Evolutionary conservation across 1,284 basidiomycete species (phyloP).

Genomic region (Ganoderma sinense): DNA sequence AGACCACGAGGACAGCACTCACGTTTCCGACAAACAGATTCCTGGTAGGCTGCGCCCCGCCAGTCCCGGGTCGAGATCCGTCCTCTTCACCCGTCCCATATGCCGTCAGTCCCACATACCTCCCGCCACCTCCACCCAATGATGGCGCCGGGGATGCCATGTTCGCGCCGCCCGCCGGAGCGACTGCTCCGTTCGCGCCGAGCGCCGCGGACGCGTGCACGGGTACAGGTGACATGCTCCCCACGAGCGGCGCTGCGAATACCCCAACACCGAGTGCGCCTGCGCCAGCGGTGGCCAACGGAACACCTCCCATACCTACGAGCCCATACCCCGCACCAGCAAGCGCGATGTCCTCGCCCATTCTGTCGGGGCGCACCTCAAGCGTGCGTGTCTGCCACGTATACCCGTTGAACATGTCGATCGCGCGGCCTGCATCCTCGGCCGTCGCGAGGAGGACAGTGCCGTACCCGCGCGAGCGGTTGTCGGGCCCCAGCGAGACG

Average conservation of each 20-base stretch:
- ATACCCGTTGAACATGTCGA: slow-evolving; percentile 92
- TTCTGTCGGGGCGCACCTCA: slow-evolving; percentile 87
- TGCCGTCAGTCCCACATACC: slow-evolving; percentile 18
- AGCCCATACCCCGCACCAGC: slow-evolving; percentile 33
- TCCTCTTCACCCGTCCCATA: slow-evolving; percentile 23
- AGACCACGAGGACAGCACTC: slow-evolving; percentile 34
- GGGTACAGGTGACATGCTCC: slow-evolving; percentile 18
- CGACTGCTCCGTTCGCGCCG: slow-evolving; percentile 18
- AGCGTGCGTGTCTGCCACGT: slow-evolving; percentile 92
- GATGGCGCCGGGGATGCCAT: slow-evolving; percentile 25
- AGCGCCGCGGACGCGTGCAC: slow-evolving; percentile 8
- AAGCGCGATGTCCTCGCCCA: slow-evolving; percentile 61
- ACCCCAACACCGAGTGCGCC: slow-evolving; percentile 17
- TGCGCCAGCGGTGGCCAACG: slow-evolving; percentile 9
- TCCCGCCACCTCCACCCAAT: neutral
- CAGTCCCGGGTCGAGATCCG: slow-evolving; percentile 27
- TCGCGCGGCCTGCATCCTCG: slow-evolving; percentile 90
- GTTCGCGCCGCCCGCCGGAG: neutral
- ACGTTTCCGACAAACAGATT: slow-evolving; percentile 78
- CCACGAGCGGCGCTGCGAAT: slow-evolving; percentile 22
- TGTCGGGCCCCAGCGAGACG: slow-evolving; percentile 91
- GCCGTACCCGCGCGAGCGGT: slow-evolving; percentile 91
- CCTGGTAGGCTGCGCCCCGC: slow-evolving; percentile 38
- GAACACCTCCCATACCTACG: slow-evolving; percentile 2
- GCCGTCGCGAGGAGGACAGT: slow-evolving; percentile 91